Evolutionary conservation across 2,329 filamentous ascomycete species (phyloP).

Genomic region (Myrmaecium sp.): DNA sequence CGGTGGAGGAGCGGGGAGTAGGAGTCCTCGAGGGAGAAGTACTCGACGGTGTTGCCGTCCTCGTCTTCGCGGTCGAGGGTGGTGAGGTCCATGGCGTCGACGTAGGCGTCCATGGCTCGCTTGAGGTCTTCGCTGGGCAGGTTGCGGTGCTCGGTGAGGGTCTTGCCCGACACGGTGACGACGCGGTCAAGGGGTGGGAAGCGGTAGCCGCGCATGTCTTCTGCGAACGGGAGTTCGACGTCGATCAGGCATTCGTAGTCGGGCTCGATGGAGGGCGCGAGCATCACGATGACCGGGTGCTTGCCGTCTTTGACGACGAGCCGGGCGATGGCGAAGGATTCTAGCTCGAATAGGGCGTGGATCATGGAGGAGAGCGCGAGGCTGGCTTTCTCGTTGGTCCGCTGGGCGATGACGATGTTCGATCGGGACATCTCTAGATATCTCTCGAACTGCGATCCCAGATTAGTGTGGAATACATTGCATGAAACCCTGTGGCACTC

Average conservation of each 20-base stretch:
- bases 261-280: slow-evolving; percentile 63
- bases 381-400: slow-evolving; percentile 62
- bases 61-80: slow-evolving; percentile 55
- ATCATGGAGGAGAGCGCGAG: slow-evolving; percentile 80
- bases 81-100: slow-evolving; percentile 83
- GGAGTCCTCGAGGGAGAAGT: slow-evolving; percentile 54
- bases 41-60: slow-evolving; percentile 49
- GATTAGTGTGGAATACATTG: slow-evolving; percentile 3
- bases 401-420: slow-evolving; percentile 60
- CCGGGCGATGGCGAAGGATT: slow-evolving; percentile 72
- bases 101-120: slow-evolving; percentile 75
- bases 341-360: slow-evolving; percentile 69
- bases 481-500: slow-evolving; percentile 12
- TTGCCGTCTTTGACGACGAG: slow-evolving; percentile 73
- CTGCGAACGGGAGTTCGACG: slow-evolving; percentile 77
- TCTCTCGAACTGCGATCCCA: slow-evolving; percentile 48
- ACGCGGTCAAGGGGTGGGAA: slow-evolving; percentile 84
- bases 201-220: slow-evolving; percentile 78
- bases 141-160: slow-evolving; percentile 65
- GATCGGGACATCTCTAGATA: slow-evolving; percentile 74
- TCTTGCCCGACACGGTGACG: slow-evolving; percentile 69
- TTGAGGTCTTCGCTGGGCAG: slow-evolving; percentile 60
- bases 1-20: slow-evolving; percentile 80
- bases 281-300: slow-evolving; percentile 56
- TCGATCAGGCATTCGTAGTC: slow-evolving; percentile 79